Evolutionary conservation across 164 flowering plant genomes (phyloP), one percentile per base, ranked within the genome.

Genomic region (Protea cynaroides): DNA sequence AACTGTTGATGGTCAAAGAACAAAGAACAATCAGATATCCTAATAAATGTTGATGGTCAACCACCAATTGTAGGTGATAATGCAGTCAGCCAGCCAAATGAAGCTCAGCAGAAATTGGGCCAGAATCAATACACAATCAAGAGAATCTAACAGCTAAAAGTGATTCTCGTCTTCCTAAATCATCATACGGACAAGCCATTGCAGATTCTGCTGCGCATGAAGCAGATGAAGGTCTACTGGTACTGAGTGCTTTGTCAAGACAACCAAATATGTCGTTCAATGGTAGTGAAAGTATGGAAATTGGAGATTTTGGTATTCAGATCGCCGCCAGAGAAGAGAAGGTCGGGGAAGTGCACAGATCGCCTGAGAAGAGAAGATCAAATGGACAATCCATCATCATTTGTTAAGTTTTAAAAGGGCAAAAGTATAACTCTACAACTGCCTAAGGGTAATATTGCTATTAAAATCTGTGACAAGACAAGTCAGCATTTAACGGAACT

Each of bases 261-360:
- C 77, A 81, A 54, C 74, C 73, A 13, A 65, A 65, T 67, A 71
- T 72, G 25, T 44, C 67, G 54, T 62, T 66, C 34, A 68, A 72
- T 78, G 81, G 56, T 38, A 71, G 54, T 65, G 88, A 77, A 63
- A 71, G 43, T 71, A 84, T 85, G 89, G 92, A 86, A 60, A 75
- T 75, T 66, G 86, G 79, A 18, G 86, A 79, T 34, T 80, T 74
- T 74, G 76, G 66, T 7, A 53, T n/a, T n/a, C n/a, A n/a, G n/a
- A n/a, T n/a, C n/a, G n/a, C n/a, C n/a, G n/a, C n/a, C n/a, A n/a
- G n/a, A n/a, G n/a, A n/a, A n/a, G n/a, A n/a, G n/a, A n/a, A n/a
- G n/a, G n/a, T n/a, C n/a, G n/a, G n/a, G n/a, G n/a, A n/a, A n/a
- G n/a, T n/a, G n/a, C n/a, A n/a, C n/a, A n/a, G n/a, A n/a, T n/a